Base-by-base conservation (phyloP, 2,329 filamentous ascomycete genomes). In the Alternaria arborescens region DNA sequence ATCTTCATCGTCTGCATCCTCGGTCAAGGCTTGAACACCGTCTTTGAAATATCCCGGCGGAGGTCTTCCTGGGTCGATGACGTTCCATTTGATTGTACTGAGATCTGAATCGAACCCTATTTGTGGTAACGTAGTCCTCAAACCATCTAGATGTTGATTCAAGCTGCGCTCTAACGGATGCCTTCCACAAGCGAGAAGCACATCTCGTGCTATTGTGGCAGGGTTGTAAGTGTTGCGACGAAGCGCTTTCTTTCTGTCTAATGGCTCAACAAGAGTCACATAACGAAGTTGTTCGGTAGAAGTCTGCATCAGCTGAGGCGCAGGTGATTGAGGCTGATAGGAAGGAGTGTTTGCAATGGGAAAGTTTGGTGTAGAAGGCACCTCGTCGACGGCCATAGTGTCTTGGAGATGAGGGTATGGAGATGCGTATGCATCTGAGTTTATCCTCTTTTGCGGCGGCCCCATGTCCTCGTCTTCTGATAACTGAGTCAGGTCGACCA, bases 131-230 rank as follows among this genome's bases (percentile, higher is more conserved):
- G 72, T 79, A 8, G 77, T 74, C 38, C 78, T 80, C 8, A 87
- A 71, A 34, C 79, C 69, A 56, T 84, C 80, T 60, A 90, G 77
- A 77, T 90, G 88, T 30, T 82, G 80, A 68, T 91, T 91, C 36
- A 91, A 75, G 3, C 81, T 76, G 26, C 82, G 77, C 73, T 88
- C 85, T 10, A 83, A 83, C 0, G 88, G 88, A 71, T 90, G 88
- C 58, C 85, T 84, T 16, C 87, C 87, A 12, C 86, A 82, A 16
- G 87, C 85, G 51, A 90, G 83, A 11, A 91, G 78, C 7, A 91
- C 82, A 71, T 90, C 87, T 52, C 87, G 79, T 5, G 88, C 88
- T 61, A 91, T 88, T 0, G 87, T 90, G 44, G 83, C 81, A 1
- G 85, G 82, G 68, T 90, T 83, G 69, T 91, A 91, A 16, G 76